Evolutionary conservation across 495 filamentous ascomycete genomes (phyloP), one percentile per base, ranked within the genome.

Genomic region (Aspergillus nanangensis): DNA sequence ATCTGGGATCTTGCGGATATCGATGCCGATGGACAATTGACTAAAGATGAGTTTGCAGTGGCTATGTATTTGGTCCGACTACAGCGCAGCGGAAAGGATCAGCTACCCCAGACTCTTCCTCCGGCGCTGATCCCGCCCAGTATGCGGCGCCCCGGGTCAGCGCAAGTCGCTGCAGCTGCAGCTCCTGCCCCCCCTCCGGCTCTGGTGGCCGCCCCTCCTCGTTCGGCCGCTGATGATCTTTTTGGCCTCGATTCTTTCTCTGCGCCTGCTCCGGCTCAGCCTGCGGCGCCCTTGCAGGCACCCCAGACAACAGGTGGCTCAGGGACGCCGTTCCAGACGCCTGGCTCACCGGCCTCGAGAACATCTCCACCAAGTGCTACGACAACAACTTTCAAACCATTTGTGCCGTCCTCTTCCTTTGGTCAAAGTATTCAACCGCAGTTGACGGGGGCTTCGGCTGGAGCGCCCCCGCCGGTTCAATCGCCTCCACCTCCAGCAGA

Each of bases 1-100:
- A 94, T 98, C 49, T 98, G 93, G 93, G 94, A 98, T 61, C 76
- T 98, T 18, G 86, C 94, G 5, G 92, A 97, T 73, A 93, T 96
- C 60, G 86, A 86, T 51, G 91, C 88, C 13, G 87, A 91, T 44
- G 93, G 93, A 8, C 84, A 83, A 45, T 72, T 98, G 32, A 90
- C 74, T 25, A 76, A 78, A 44, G 93, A 98, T 61, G 91, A 94
- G 57, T 98, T 98, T 58, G 92, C 93, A 0, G 90, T 98, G 40
- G 93, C 94, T 38, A 97, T 98, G 93, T 91, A 95, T 60, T 75
- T 98, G 25, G 95, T 98, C 52, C 79, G 88, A 45, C 83, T 93
- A 60, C 90, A 96, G 62, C 79, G 90, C 18, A 80, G 72, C 46
- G 87, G 83, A 47, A 82, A 80, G 27, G 81, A 81, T 39, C 61